A percentile compares a stretch with the other conserved stretches of the same genome.
Evolutionary conservation across 352 stramenopile genomes (phyloP).

Genomic region (Phytophthora rubi): DNA sequence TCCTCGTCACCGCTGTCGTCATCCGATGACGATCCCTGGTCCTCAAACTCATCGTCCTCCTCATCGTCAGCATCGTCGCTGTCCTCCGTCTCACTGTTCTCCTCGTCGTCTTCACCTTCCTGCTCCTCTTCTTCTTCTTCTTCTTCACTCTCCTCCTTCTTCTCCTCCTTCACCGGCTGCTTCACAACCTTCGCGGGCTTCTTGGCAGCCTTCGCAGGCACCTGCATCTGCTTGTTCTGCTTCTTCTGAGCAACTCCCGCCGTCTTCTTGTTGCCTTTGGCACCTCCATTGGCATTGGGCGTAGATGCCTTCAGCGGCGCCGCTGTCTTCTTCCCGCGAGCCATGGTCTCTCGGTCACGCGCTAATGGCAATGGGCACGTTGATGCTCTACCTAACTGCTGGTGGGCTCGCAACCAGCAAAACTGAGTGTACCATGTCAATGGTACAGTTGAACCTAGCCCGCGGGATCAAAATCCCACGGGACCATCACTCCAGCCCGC

Average conservation of each 20-base stretch:
- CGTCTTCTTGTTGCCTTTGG: conserved; percentile 37
- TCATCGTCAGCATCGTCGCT: conserved; percentile 75
- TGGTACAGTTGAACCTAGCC: conserved; percentile 18
- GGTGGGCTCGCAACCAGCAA: conserved; percentile 43
- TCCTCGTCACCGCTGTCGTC: conserved; percentile 69
- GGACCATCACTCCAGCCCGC: conserved; percentile 8
- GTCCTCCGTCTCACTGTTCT: conserved; percentile 57
- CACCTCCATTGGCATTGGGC: conserved; percentile 22
- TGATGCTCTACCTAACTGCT: conserved; percentile 1
- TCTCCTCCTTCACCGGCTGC: conserved; percentile 22
- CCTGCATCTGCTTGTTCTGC: conserved; percentile 31
- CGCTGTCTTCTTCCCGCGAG: conserved; percentile 42
- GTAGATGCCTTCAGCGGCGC: conserved; percentile 50
- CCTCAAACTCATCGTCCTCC: conserved; percentile 81
- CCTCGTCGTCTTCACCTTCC: conserved; percentile 44
- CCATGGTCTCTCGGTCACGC: conserved; percentile 34
- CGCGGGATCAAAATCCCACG: conserved; percentile 1
- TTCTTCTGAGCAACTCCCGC: conserved; percentile 33
- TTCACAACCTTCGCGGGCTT: conserved; percentile 33
- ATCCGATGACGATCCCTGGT: conserved; percentile 86
- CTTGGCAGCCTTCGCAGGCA: conserved; percentile 14
- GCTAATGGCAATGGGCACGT: conserved; percentile 27
- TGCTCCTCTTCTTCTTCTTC: conserved; percentile 38
- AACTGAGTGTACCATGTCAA: conserved; percentile 20
- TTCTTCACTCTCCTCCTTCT: conserved; percentile 27